Evolutionary conservation across 2,329 filamentous ascomycete genomes (phyloP), one percentile per base, ranked within the genome.

Genomic region (Pestalotiopsis sp.): DNA sequence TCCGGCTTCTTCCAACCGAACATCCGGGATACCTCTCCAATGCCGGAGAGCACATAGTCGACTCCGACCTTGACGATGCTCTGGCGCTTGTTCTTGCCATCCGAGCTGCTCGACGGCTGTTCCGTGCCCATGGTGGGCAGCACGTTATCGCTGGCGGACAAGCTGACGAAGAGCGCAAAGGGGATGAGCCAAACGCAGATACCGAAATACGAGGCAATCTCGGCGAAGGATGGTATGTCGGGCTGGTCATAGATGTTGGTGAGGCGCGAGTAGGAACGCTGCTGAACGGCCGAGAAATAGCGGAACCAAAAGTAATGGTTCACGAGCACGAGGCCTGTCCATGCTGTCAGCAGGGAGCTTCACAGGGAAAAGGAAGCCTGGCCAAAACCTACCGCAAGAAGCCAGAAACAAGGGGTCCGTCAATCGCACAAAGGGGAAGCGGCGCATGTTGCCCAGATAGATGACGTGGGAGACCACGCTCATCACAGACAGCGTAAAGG

Each of bases 261-360:
- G 80, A 83, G 80, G 75, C 87, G 84, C 68, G 86, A 81, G 80
- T 91, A 89, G 3, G 89, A 84, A 66, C 80, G 81, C 62, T 87
- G 80, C 71, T 91, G 87, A 67, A 87, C 84, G 67, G 85, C 82
- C 69, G 92, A 95, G 81, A 99, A 99, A 82, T 98, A 91, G 68
- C 89, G 89, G 85, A 99, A 98, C 95, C 96, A 99, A 65, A 97
- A 85, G 82, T 94, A 98, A 80, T 99, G 96, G 80, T 99, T 97
- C 45, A 92, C 75, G 2, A 97, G 85, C 12, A 99, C 96, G 41
- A 98, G 87, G 2, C 89, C 90, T 94, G 69, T 20, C 23, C n/a
- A 25, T 31, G 27, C n/a, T 9, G 17, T 67, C 79, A 68, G 78
- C 74, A 68, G 4, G 56, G 20, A 25, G 13, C 63, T 65, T 40